Percentiles rank a stretch among this genome's conserved stretches.
Conservation (phyloP, 768 basidiomycete species). For the Collybiopsis confluens region DNA sequence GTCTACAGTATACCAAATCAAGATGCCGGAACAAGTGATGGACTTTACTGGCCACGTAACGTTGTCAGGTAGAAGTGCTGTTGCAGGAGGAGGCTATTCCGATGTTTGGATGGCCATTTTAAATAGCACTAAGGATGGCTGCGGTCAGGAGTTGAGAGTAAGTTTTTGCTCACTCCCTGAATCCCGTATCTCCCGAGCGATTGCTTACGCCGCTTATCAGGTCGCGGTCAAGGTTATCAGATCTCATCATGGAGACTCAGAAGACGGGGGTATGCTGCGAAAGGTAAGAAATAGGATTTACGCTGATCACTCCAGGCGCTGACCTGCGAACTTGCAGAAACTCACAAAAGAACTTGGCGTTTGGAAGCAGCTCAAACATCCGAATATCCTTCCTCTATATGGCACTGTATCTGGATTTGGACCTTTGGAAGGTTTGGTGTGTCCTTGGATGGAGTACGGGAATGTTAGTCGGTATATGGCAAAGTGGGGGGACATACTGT, state of each 20-base stretch:
- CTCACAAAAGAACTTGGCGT: slow-evolving; percentile 31
- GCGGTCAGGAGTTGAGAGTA: slow-evolving; percentile 11
- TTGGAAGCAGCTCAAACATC: slow-evolving; percentile 35
- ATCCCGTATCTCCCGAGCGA: not conserved
- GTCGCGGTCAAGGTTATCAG: slow-evolving; percentile 38
- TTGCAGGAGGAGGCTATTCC: slow-evolving; percentile 39
- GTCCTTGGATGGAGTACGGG: slow-evolving; percentile 38
- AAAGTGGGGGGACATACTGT: slow-evolving; percentile 29
- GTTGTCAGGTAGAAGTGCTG: slow-evolving; percentile 15
- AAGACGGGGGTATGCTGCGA: slow-evolving; percentile 26
- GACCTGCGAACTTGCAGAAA: too few relatives aligned
- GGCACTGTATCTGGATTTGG: slow-evolving; percentile 35
- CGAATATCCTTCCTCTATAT: slow-evolving; percentile 31
- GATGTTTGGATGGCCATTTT: slow-evolving; percentile 39
- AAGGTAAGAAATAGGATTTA: slow-evolving; percentile 17
- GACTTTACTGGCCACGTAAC: slow-evolving; percentile 16
- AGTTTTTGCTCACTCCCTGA: too few relatives aligned
- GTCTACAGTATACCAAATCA: slow-evolving; percentile 3
- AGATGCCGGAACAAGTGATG: not conserved
- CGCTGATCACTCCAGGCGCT: too few relatives aligned
- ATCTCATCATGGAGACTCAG: slow-evolving; percentile 26
- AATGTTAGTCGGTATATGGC: slow-evolving; percentile 34
- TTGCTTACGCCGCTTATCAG: slow-evolving; percentile 10
- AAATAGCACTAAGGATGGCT: slow-evolving; percentile 21
- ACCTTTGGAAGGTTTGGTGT: slow-evolving; percentile 32